Evolutionary conservation across 1,139 yeast genomes (phyloP), one percentile per base, ranked within the genome.

Genomic region (Komagataea norvegica): DNA sequence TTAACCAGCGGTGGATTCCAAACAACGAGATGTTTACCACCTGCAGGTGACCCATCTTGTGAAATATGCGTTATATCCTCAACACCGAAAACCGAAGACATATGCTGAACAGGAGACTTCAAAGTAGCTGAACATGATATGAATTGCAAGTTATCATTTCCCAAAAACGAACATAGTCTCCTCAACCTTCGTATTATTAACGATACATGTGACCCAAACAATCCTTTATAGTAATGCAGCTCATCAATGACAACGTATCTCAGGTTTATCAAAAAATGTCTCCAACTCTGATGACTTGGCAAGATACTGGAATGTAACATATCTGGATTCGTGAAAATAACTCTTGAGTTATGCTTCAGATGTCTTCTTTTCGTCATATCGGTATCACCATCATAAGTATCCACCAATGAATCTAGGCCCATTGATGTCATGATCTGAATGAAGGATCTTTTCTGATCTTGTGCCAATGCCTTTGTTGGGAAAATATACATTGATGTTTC

Each of bases 381-480:
- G 0, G 97, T 89, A 57, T 91, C 99, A 4, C 98, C 98, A 59
- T 91, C 99, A 54, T 78, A 91, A 0, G 97, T 85, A 34, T 83
- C 89, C 1, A 82, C 84, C 5, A 64, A 41, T 13, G 60, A 41
- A 26, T 64, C 57, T 2, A 62, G 42, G 1, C 70, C 70, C 31
- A 80, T 64, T 27, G 62, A 57, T 6, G 60, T 58, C 20, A 86
- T 63, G n/a, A 88, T 64, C 23, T 72, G 75, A 36, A 71, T 69
- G 38, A 93, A 66, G 11, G 95, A 80, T 36, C 95, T 67, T 52
- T 80, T 81, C 60, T 91, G 99, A 64, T 91, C 98, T 56, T 91
- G 98, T 0, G 98, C 97, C 33, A 91, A 66, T 0, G 99, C 98
- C 54, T 91, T 91, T 0, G 99, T 91, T 1, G 99, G 98, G 53